These are phyloP conservation scores for Platanthera guangdongensis DNA, from an alignment of 106 monocot species.

Conservation along the genomic window DNA sequence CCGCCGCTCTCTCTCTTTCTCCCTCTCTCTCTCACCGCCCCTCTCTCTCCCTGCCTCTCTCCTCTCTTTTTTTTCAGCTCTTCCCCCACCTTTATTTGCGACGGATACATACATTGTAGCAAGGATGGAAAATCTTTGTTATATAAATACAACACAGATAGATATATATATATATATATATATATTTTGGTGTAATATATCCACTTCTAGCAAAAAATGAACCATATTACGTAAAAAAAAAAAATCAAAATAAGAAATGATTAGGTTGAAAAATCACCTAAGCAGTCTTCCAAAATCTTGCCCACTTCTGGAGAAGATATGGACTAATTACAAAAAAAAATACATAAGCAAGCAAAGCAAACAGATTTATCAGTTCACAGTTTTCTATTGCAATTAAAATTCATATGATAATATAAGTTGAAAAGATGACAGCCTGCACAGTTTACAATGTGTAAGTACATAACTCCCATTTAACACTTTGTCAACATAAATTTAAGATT, in stretches of 20 bases:
- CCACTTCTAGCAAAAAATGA: neutral
- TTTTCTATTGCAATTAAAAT: slow-evolving; percentile 1
- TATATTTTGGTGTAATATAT: no score
- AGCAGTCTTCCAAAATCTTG: neutral
- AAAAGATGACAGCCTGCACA: neutral
- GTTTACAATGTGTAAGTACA: neutral
- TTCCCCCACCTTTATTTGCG: no score
- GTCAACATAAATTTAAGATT: neutral
- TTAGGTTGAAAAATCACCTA: neutral
- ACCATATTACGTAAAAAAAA: neutral
- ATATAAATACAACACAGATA: no score
- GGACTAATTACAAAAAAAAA: neutral
- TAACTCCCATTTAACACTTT: neutral
- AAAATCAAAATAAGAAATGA: neutral
- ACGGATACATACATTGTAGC: no score
- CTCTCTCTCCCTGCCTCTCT: no score
- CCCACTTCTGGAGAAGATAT: neutral
- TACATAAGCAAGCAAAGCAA: neutral
- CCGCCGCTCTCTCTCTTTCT: no score
- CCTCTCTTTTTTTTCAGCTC: no score
- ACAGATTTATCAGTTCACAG: neutral
- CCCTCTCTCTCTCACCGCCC: no score
- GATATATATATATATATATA: no score
- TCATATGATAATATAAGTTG: neutral
- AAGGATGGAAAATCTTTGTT: no score